Conservation (phyloP, 2,329 filamentous ascomycete species). For the Alternaria sp. region DNA sequence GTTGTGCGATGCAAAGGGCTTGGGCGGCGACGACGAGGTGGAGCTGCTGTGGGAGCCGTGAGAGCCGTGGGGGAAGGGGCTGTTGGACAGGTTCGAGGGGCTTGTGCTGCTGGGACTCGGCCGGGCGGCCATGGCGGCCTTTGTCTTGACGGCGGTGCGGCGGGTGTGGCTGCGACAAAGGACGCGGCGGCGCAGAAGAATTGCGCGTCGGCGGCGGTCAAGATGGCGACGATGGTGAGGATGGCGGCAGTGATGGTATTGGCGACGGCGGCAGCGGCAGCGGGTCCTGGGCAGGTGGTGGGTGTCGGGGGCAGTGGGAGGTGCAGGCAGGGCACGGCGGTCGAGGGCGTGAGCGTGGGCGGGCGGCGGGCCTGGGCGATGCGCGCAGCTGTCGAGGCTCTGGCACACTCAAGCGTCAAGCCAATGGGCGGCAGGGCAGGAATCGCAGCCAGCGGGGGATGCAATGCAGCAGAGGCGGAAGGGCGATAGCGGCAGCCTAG, state of each 20-base stretch:
- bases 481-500: not conserved
- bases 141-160: constrained; percentile 40
- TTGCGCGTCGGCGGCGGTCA: not conserved
- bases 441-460: constrained; percentile 5
- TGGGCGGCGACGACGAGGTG: constrained; percentile 49
- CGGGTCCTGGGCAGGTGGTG: constrained; percentile 28
- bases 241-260: constrained; percentile 2
- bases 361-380: constrained; percentile 20
- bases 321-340: constrained; percentile 32
- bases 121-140: constrained; percentile 49
- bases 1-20: constrained; percentile 43
- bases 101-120: constrained; percentile 52
- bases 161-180: constrained; percentile 43
- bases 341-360: constrained; percentile 26
- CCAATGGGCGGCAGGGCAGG: constrained; percentile 25
- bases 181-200: constrained; percentile 15
- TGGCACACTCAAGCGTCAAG: constrained; percentile 1
- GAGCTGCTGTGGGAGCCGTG: constrained; percentile 51
- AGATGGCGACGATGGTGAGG: not conserved
- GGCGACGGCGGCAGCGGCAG: constrained; percentile 1
- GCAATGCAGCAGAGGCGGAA: not conserved
- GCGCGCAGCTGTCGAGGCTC: constrained; percentile 21
- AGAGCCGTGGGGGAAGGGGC: constrained; percentile 47
- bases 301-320: constrained; percentile 37
- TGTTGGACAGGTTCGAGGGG: constrained; percentile 50